Base-by-base conservation (phyloP, 345 rosid genomes). In the Odontarrhena argentea region DNA sequence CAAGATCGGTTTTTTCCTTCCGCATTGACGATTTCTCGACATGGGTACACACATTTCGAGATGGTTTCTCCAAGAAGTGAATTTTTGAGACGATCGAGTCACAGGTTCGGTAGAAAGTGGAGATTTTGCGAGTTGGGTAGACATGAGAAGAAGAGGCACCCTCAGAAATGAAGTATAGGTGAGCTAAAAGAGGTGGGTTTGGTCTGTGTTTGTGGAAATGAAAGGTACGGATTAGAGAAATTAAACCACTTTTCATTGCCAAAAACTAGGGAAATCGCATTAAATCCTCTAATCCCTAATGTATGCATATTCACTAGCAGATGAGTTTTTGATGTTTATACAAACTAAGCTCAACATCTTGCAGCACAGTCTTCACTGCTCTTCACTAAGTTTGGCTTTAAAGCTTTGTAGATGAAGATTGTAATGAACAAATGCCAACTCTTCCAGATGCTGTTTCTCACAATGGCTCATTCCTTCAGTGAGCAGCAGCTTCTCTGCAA, bases 1-100 rank as follows among this genome's bases (percentile, higher is more conserved):
- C 97, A 35, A 94, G 89, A 59, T 85, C 84, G 41, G 77, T 73
- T 47, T 77, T 94, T 69, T 82, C 87, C 30, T 41, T 78, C 91
- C 25, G 75, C 28, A 28, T 28, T 28, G 32, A 28, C 35, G 78
- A 76, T 52, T 70, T 58, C 43, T 83, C 89, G 38, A 78, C 85
- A 51, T 79, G 84, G 67, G 91, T 81, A 58, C 60, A 81, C 47
- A 85, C 68, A 35, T 69, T 80, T 30, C 83, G 86, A 76, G 58
- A 82, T 68, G 81, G 74, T 66, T 51, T 80, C 6, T 72, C 63
- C 67, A 50, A 72, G 52, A 79, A 84, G 6, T 22, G 80, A 63
- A 49, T 47, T 58, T 72, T 67, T 48, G 67, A 75, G 70, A 70
- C 24, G 69, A 76, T 25, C 28, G 69, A 49, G 60, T 71, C 86